Percentiles rank a stretch among this genome's conserved stretches.
Evolutionary conservation across 306 rosid species (phyloP).

Genomic region (Prunus dulcis): DNA sequence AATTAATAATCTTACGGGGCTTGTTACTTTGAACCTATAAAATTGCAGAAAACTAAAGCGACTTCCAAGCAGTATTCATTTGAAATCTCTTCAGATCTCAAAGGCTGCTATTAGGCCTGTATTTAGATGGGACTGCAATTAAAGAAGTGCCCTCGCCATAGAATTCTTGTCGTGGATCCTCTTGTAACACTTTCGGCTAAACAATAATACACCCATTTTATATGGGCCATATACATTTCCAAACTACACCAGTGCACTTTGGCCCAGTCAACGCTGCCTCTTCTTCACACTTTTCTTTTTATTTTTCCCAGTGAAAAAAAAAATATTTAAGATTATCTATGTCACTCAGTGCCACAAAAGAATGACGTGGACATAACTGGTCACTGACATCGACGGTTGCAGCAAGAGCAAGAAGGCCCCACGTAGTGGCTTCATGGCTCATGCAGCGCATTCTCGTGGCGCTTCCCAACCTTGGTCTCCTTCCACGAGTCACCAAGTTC

Average conservation of each 20-base stretch:
- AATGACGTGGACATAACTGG: not conserved
- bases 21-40: not conserved
- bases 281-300: too few species aligned
- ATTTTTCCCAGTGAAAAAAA: too few species aligned
- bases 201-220: too few species aligned
- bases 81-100: not conserved
- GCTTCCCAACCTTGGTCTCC: not conserved
- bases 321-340: not conserved
- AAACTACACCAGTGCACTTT: too few species aligned
- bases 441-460: conserved; percentile 9
- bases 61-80: conserved; percentile 8
- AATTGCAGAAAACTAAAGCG: conserved; percentile 2
- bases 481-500: conserved; percentile 9
- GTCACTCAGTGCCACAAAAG: not conserved
- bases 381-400: not conserved
- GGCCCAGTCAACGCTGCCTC: too few species aligned
- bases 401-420: not conserved
- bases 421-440: conserved; percentile 5
- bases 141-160: not conserved
- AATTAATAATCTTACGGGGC: not conserved
- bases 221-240: too few species aligned
- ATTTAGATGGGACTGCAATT: not conserved
- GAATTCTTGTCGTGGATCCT: not conserved
- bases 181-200: too few species aligned
- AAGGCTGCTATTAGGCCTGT: not conserved